A percentile compares a stretch with the other conserved stretches of the same genome.
These are phyloP conservation scores for Pichia sp. DNA, from an alignment of 1,139 yeast genomes.

Conservation along the genomic window DNA sequence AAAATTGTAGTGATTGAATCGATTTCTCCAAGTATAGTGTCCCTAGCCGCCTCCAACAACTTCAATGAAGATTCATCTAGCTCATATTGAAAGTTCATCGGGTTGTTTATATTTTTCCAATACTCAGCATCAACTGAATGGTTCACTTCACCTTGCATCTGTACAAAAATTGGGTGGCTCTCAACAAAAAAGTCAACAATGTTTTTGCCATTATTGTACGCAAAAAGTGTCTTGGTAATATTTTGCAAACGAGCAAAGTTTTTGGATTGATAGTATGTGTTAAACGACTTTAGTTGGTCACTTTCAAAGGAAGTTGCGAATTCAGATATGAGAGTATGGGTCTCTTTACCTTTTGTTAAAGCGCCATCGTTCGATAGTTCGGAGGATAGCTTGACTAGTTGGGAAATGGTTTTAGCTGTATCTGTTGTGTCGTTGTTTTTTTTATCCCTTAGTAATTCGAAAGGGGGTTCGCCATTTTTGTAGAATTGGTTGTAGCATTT, in stretches of 20 bases:
- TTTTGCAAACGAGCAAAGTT: constrained; percentile 70
- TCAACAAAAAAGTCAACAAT: constrained; percentile 80
- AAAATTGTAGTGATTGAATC: constrained; percentile 70
- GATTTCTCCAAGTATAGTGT: constrained; percentile 59
- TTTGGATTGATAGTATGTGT: constrained; percentile 46
- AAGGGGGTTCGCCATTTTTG: constrained; percentile 47
- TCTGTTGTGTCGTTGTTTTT: constrained; percentile 41
- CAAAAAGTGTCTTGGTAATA: constrained; percentile 69
- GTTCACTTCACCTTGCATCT: constrained; percentile 35
- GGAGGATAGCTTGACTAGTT: constrained; percentile 57
- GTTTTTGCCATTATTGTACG: constrained; percentile 78
- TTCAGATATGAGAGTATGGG: constrained; percentile 53
- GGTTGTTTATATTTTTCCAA: constrained; percentile 44
- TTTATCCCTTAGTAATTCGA: constrained; percentile 43
- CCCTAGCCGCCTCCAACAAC: constrained; percentile 18
- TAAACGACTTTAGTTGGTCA: constrained; percentile 51
- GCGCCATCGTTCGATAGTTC: constrained; percentile 47
- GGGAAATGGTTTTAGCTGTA: constrained; percentile 59
- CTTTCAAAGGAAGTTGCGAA: constrained; percentile 75
- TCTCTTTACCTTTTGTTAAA: constrained; percentile 41
- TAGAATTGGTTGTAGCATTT: constrained; percentile 73
- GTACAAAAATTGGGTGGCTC: constrained; percentile 66
- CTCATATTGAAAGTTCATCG: constrained; percentile 31
- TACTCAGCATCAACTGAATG: constrained; percentile 22
- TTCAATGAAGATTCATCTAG: constrained; percentile 19